Percentiles rank a stretch among this genome's conserved stretches.
phyloP scores from a whole-genome alignment of 345 rosid species.

The Pugionium cornutum region DNA sequence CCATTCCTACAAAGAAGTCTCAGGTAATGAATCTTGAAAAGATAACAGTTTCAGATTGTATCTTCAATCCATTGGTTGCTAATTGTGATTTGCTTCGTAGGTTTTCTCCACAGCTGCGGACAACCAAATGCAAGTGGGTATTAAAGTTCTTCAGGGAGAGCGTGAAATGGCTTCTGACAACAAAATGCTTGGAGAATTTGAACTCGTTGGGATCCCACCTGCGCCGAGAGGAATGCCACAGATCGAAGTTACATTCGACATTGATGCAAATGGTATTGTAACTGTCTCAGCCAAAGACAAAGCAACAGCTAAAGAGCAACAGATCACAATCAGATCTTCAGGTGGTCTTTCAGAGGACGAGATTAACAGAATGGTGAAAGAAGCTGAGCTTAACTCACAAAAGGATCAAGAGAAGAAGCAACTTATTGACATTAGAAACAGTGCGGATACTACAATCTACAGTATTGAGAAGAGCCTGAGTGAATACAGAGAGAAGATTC shows the following conservation, averaged over 20 bases:
- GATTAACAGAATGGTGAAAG: constrained; percentile 55
- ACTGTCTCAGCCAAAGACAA: constrained; percentile 56
- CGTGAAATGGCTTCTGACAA: constrained; percentile 54
- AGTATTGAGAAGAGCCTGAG: constrained; percentile 34
- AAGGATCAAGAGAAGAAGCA: constrained; percentile 51
- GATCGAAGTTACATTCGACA: constrained; percentile 51
- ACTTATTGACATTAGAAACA: constrained; percentile 47
- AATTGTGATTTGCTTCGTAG: constrained; percentile 31
- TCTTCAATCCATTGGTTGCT: not conserved
- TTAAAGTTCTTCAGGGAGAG: constrained; percentile 55
- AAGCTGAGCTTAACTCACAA: constrained; percentile 51
- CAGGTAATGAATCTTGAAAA: constrained; percentile 41
- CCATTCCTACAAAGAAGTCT: constrained; percentile 61
- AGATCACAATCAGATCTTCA: constrained; percentile 52
- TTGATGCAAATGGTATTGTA: constrained; percentile 53
- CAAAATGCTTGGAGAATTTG: constrained; percentile 54
- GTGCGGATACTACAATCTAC: constrained; percentile 49
- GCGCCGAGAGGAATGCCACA: constrained; percentile 52
- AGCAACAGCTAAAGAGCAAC: constrained; percentile 47
- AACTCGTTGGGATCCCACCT: constrained; percentile 52
- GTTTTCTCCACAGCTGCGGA: constrained; percentile 57
- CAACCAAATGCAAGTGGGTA: constrained; percentile 51
- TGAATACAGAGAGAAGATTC: constrained; percentile 48
- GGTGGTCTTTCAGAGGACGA: constrained; percentile 52
- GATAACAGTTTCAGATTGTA: not conserved